Evolutionary conservation across 441 rosid species (phyloP).

Genomic region (Gossypium trilobum): DNA sequence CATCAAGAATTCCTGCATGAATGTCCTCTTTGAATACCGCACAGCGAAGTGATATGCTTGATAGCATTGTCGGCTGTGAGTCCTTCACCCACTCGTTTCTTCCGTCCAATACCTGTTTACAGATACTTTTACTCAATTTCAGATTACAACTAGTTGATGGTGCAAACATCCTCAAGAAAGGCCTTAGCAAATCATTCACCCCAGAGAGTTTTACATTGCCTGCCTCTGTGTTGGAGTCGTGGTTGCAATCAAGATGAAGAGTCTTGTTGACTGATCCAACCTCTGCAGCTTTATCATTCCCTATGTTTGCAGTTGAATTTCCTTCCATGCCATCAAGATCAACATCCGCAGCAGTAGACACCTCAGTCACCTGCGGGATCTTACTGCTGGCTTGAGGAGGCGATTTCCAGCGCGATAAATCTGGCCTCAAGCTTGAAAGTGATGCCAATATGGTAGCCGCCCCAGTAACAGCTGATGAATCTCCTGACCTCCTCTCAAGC

Average conservation of each 20-base stretch:
- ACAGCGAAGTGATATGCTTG: slow-evolving; percentile 43
- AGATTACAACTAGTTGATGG: slow-evolving; percentile 43
- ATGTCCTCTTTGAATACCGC: slow-evolving; percentile 47
- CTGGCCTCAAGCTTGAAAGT: slow-evolving; percentile 53
- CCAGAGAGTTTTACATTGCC: slow-evolving; percentile 59
- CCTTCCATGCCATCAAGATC: slow-evolving; percentile 51
- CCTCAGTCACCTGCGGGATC: slow-evolving; percentile 39
- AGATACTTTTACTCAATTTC: slow-evolving; percentile 56
- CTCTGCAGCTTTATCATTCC: slow-evolving; percentile 45
- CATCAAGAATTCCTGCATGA: slow-evolving; percentile 59
- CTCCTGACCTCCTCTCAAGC: slow-evolving; percentile 60
- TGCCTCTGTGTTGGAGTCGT: slow-evolving; percentile 51
- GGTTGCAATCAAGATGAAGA: slow-evolving; percentile 46
- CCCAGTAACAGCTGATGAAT: slow-evolving; percentile 66
- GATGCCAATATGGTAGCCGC: slow-evolving; percentile 78
- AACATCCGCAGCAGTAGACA: slow-evolving; percentile 38
- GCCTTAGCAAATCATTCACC: slow-evolving; percentile 55
- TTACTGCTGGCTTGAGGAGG: slow-evolving; percentile 37
- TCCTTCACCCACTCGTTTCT: slow-evolving; percentile 49
- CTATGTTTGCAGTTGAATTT: slow-evolving; percentile 37
- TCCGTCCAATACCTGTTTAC: slow-evolving; percentile 64
- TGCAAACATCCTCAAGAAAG: slow-evolving; percentile 54
- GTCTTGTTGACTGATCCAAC: slow-evolving; percentile 40
- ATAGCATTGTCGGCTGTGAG: slow-evolving; percentile 51
- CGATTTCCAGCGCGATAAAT: slow-evolving; percentile 49